Base-by-base conservation (phyloP, 1,139 yeast genomes). In the Schwanniomyces etchellsii region DNA sequence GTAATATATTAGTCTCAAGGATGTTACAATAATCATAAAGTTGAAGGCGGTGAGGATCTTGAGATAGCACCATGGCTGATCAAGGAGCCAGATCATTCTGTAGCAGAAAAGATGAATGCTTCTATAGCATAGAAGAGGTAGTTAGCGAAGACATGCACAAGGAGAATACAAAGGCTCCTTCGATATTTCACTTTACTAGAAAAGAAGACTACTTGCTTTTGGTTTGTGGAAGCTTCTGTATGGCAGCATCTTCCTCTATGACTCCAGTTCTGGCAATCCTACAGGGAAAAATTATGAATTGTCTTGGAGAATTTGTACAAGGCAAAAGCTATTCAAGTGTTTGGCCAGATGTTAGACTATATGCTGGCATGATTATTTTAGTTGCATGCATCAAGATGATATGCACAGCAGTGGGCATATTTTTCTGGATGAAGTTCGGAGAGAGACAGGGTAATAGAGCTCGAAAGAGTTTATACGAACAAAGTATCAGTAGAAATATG, bases 351-450 rank as follows among this genome's bases (percentile, higher is more conserved):
- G 59, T 78, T 4, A 59, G 69, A 17, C 39, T 62, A 20, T 59
- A 71, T 13, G 69, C 83, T 31, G 74, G 76, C 38, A 57, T 74
- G 4, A 60, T 84, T 3, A 62, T 78, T 39, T 63, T 69, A 0
- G 51, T 81, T 3, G 95, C 89, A 3, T 64, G 65, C 0, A 76
- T 64, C 0, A 61, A 74, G 22, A 56, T 74, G 36, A 40, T 76
- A 0, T 48, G 72, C 11, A 65, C 70, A 13, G 79, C 84, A 80
- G 30, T 64, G 1, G 74, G 81, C 16, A 64, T 82, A 4, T 50
- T 69, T 2, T 42, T 64, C 1, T 88, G 94, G 85, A 74, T 81
- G 69, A 49, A 60, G 16, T 64, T 81, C 35, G 95, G 96, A 3
- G 95, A 85, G 50, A 55, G 61, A 12, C 89, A 83, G 40, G 84